Evolutionary conservation across 768 basidiomycete species (phyloP).

Genomic region (Leccinum arenicola): DNA sequence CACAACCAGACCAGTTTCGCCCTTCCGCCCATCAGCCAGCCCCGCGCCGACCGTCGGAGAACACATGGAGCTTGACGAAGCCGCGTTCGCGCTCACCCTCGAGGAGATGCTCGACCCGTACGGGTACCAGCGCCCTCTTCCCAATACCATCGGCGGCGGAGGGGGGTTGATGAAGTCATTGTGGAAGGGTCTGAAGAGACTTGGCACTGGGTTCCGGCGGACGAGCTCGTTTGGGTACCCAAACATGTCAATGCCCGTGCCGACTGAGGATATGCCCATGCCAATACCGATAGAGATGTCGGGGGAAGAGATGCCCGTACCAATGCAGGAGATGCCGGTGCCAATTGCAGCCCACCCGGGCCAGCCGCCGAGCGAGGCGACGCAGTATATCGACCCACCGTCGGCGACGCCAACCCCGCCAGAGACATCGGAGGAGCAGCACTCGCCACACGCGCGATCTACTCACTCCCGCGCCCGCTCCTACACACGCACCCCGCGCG

Average conservation of each 20-base stretch:
- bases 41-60: constrained; percentile 28
- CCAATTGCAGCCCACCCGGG: not conserved
- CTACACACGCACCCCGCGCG: not conserved
- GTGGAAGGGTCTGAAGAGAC: constrained; percentile 34
- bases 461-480: not conserved
- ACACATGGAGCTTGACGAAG: constrained; percentile 28
- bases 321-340: not conserved
- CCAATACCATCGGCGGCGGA: not conserved
- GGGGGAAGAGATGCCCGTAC: not conserved
- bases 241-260: constrained; percentile 4
- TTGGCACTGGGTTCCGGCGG: constrained; percentile 16
- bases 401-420: constrained; percentile 4
- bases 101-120: constrained; percentile 4
- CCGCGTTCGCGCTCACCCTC: not conserved
- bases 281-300: not conserved
- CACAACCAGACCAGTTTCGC: constrained; percentile 7
- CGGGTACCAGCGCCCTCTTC: constrained; percentile 3
- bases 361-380: constrained; percentile 4
- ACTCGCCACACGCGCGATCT: constrained; percentile 14
- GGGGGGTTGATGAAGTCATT: constrained; percentile 28
- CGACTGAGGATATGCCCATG: not conserved
- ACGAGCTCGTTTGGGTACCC: not conserved
- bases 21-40: constrained; percentile 21
- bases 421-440: constrained; percentile 20
- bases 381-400: constrained; percentile 14